Base-by-base conservation (phyloP, 108 stramenopile species). In the Skeletonema tropicum region DNA sequence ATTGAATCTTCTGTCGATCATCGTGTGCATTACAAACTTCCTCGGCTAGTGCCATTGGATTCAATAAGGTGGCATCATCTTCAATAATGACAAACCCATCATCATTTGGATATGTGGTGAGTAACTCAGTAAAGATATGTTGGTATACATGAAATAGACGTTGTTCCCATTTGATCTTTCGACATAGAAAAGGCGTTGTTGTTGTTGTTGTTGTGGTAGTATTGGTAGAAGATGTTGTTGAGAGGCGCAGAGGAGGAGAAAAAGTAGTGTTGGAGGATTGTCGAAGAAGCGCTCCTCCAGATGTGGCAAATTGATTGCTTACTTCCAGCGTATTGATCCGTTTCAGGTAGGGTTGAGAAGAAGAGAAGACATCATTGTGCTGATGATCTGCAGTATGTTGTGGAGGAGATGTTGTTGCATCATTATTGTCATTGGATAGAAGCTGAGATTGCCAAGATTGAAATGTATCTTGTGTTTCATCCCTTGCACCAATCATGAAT, bases 101-200 rank as follows among this genome's bases (percentile, higher is more conserved):
- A 62, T 80, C 68, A 9, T 70, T 21, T 14, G 79, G 68, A 71
- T 63, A 80, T 6, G 49, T 33, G 23, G 45, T 13, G 29, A 74
- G 68, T 29, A 80, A 62, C 26, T 70, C 45, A 1, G 17, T 6
- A 59, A 80, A 80, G 25, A 80, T 41, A 2, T 63, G 64, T 65
- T 80, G 79, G 38, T 80, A 80, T 6, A 80, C 79, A 1, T 68
- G 63, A 26, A 80, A 80, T 10, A 80, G 69, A 41, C 79, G 68
- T 59, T 80, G 79, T 57, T 80, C 79, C 79, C 79, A 80, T 49
- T 80, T 80, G 36, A 74, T 64, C 38, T 73, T 74, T 45, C 79
- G 68, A 25, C 75, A 76, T 35, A 68, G 60, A 46, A 68, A 76
- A n/a, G n/a, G n/a, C n/a, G n/a, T n/a, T n/a, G n/a, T 33, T 33